Evolutionary conservation across 805 yeast genomes (phyloP).

Genomic region (Pichia heedii): DNA sequence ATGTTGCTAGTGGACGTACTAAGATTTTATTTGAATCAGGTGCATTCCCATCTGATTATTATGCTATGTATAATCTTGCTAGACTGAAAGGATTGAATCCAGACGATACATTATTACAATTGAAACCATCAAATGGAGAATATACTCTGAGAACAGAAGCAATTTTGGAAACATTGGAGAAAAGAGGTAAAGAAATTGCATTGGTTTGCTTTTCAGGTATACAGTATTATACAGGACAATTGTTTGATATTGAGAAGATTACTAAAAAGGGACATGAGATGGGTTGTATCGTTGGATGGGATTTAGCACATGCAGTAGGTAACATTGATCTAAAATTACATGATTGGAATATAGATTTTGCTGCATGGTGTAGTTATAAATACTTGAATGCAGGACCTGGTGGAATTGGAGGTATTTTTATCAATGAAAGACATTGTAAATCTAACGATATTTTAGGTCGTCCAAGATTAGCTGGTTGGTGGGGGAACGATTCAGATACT

Average conservation of each 20-base stretch:
- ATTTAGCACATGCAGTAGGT: conserved; percentile 90
- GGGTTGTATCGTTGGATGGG: conserved; percentile 77
- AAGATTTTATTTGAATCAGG: conserved; percentile 78
- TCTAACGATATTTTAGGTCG: conserved; percentile 28
- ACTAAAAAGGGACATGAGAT: conserved; percentile 50
- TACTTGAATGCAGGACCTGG: conserved; percentile 93
- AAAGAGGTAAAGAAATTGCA: conserved; percentile 53
- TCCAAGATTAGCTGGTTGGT: conserved; percentile 92
- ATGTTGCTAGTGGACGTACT: conserved; percentile 32
- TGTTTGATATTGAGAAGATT: conserved; percentile 64
- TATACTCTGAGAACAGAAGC: conserved; percentile 52
- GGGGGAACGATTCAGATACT: conserved; percentile 73
- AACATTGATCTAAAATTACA: conserved; percentile 71
- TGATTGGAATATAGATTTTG: conserved; percentile 89
- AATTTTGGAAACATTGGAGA: conserved; percentile 47
- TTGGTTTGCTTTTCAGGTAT: conserved; percentile 77
- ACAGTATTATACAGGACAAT: conserved; percentile 89
- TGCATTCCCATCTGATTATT: conserved; percentile 89
- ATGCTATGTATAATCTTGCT: conserved; percentile 71
- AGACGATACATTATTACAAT: conserved; percentile 51
- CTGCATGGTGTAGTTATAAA: conserved; percentile 91
- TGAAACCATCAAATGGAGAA: conserved; percentile 52
- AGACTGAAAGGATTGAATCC: conserved; percentile 46
- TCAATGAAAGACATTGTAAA: conserved; percentile 41
- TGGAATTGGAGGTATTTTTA: conserved; percentile 78